Conservation (phyloP, 306 rosid species). For the Fragaria vesca region DNA sequence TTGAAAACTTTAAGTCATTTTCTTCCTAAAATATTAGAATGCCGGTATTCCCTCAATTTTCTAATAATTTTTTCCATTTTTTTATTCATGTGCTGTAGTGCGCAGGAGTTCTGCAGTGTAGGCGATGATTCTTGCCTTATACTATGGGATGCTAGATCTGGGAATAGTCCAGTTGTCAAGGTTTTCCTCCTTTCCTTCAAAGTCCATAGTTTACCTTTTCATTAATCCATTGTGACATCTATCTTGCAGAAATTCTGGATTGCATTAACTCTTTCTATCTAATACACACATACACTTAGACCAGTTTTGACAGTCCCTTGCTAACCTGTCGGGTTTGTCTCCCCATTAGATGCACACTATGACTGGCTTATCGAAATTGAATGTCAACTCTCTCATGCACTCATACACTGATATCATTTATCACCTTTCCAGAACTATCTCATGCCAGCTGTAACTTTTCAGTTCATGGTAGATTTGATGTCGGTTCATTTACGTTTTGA, state of each 20-base stretch:
- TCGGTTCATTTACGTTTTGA: slow-evolving; percentile 16
- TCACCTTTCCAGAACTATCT: not conserved
- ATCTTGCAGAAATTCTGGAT: not conserved
- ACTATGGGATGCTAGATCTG: slow-evolving; percentile 84
- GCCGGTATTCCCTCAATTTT: not conserved
- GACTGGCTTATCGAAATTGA: not conserved
- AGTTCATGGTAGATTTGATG: not conserved
- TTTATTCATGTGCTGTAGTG: slow-evolving; percentile 20
- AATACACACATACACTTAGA: not conserved
- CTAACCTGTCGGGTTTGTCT: not conserved
- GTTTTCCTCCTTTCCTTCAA: slow-evolving; percentile 25
- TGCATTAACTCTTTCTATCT: not conserved
- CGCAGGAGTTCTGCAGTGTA: slow-evolving; percentile 66
- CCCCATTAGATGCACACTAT: not conserved
- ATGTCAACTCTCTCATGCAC: not conserved
- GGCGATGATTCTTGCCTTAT: slow-evolving; percentile 91
- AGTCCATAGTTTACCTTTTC: not conserved
- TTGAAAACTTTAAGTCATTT: not conserved
- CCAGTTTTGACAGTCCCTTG: not conserved
- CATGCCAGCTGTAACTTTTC: not conserved
- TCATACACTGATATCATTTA: not conserved
- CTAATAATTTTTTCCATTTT: not conserved
- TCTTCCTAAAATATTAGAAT: not conserved
- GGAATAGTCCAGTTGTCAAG: slow-evolving; percentile 68
- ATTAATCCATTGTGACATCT: not conserved